Base-by-base conservation (phyloP, 805 yeast genomes). In the Ogataea populi-albae region DNA sequence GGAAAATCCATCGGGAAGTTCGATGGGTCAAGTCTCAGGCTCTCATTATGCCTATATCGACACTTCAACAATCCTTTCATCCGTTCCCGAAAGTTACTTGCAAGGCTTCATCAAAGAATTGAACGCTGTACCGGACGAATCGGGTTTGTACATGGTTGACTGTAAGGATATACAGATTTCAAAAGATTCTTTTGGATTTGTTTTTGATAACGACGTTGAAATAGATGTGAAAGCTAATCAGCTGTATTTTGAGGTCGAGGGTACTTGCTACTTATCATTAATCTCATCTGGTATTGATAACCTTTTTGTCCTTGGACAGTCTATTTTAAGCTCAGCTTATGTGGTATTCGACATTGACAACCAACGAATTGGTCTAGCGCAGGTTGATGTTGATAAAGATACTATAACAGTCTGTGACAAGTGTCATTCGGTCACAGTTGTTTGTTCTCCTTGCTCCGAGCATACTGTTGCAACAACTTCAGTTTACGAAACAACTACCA, bases 261-360 rank as follows among this genome's bases (percentile, higher is more conserved):
- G 30, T 31, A 36, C 32, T 9, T 54, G 62, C 35, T 49, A 52
- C 17, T 38, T 54, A 6, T 35, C 49, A 6, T 16, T 55, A 24
- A 12, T 25, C 3, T 38, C 41, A n/a, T 46, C 47, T 10, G 46
- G 37, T 1, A 6, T 35, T 2, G 55, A 49, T 25, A 37, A 41
- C 26, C 15, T 38, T 11, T 51, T 62, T 12, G 66, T 79, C 36
- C 63, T 84, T 23, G 93, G 93, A 8, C 88, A 81, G 52, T 70
- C 73, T 30, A 73, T 83, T 52, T 59, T 84, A 44, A 66, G 85
- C 35, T 69, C 73, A 38, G 79, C 81, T 2, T 82, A 80, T 55
- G 68, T 77, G 18, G 86, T 79, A 11, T 79, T 72, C 56, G 82
- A 83, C 55, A 59, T 79, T 34, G 85, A 77, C 21, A 71, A 71